Evolutionary conservation across 2,329 filamentous ascomycete species (phyloP).

Genomic region (Ophiostoma piceae): DNA sequence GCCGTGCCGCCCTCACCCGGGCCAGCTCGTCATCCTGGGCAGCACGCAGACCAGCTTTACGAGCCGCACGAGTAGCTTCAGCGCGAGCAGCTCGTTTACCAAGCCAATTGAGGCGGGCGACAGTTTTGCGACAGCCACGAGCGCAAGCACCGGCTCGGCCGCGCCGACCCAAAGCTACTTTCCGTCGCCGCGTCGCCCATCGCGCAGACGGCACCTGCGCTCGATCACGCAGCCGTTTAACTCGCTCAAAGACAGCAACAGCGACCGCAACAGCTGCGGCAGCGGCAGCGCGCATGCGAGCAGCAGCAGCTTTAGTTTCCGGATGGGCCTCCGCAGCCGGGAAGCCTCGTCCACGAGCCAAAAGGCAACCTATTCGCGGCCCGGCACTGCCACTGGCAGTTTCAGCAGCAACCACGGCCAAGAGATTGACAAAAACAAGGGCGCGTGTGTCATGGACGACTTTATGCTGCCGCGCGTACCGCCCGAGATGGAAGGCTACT

Average conservation of each 20-base stretch:
- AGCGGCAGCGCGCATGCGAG: neutral
- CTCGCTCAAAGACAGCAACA: neutral
- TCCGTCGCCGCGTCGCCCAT: conserved; percentile 11
- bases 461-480: conserved; percentile 21
- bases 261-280: neutral
- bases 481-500: conserved; percentile 14
- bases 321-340: conserved; percentile 18
- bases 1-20: neutral
- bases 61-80: conserved; percentile 6
- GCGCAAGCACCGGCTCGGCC: neutral
- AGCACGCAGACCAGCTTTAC: neutral
- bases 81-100: conserved; percentile 18
- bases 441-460: conserved; percentile 20
- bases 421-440: neutral
- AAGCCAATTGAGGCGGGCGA: neutral
- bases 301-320: conserved; percentile 7
- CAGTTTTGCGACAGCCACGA: neutral
- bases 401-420: neutral
- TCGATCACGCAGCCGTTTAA: conserved; percentile 17
- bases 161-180: conserved; percentile 9
- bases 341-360: conserved; percentile 14
- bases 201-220: conserved; percentile 14
- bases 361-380: neutral
- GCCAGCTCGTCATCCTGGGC: neutral
- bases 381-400: neutral